phyloP scores from a whole-genome alignment of 257 asterid species.

The Primulina eburnea region DNA sequence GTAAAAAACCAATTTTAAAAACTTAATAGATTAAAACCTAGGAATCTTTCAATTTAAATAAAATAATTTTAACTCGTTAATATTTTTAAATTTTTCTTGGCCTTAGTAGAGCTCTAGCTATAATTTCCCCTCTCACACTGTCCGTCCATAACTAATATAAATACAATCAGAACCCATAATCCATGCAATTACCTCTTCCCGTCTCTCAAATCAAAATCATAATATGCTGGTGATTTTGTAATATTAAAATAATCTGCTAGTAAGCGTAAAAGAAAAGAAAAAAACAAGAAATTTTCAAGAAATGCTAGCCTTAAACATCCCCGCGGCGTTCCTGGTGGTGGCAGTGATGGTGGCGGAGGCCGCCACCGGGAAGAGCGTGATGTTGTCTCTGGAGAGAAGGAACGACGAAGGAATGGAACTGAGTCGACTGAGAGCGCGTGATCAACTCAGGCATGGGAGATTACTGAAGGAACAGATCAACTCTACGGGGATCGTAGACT shows the following conservation, averaged over 20 bases:
- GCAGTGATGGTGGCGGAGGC: slow-evolving; percentile 30
- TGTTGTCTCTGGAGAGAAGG: slow-evolving; percentile 65
- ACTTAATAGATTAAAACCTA: no score
- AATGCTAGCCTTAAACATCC: not conserved
- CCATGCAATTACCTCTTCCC: not conserved
- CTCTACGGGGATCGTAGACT: slow-evolving; percentile 64
- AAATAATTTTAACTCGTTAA: no score
- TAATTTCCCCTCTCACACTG: not conserved
- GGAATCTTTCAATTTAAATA: no score
- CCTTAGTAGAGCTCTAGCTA: no score
- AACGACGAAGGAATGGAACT: slow-evolving; percentile 59
- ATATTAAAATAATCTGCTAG: not conserved
- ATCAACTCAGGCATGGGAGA: slow-evolving; percentile 72
- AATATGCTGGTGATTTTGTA: no score
- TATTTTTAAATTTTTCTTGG: no score
- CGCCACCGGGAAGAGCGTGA: slow-evolving; percentile 41
- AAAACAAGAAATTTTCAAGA: not conserved
- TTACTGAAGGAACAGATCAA: slow-evolving; percentile 45
- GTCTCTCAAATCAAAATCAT: not conserved
- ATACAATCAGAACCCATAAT: not conserved
- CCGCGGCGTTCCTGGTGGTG: slow-evolving; percentile 2
- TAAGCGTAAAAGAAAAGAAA: no score
- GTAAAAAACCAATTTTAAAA: no score
- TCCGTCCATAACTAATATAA: not conserved
- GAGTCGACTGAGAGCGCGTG: slow-evolving; percentile 65